Base-by-base conservation (phyloP, 352 stramenopile species). In the Chloridella minuta region DNA sequence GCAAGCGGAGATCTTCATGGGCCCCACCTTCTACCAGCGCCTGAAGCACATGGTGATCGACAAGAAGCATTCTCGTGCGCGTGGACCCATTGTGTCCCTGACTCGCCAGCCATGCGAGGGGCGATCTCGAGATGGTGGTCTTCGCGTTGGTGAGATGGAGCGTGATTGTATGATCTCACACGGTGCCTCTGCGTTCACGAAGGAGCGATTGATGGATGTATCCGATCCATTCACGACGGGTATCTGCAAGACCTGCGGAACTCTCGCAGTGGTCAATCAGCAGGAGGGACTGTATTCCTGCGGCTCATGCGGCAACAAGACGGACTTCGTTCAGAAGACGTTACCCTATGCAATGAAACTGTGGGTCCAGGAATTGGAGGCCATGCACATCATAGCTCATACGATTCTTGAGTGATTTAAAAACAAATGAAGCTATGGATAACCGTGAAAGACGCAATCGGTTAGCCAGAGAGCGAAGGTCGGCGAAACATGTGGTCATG, bases 81-180 rank as follows among this genome's bases (percentile, higher is more conserved):
- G 92, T 86, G 92, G 93, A 4, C 96, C 97, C 2, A 93, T 98
- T 86, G 96, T 95, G 52, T 98, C 98, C 94, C 90, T 98, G 21
- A 99, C 96, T 28, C 93, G 96, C 51, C 97, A 99, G 91, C 97
- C 97, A 40, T 93, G 99, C 90, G 96, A 99, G 89, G 97, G 97
- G 90, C 92, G 97, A 90, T 94, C 94, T 30, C 91, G 95, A 86
- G 96, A 98, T 90, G 97, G 97, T 90, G 97, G 97, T 88, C 89
- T 99, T 88, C 95, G 97, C 86, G 98, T 99, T 95, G 97, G 97
- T 87, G 97, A 99, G 89, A 99, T 99, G 97, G 97, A 99, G 91
- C 96, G 97, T 88, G 97, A 99, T 93, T 99, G 96, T 90, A 90
- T 99, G 85, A 97, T 99, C 88, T 97, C 95, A 2, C 96, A 99